Base-by-base conservation (phyloP, 495 filamentous ascomycete genomes). In the Aspergillus conjunctus region DNA sequence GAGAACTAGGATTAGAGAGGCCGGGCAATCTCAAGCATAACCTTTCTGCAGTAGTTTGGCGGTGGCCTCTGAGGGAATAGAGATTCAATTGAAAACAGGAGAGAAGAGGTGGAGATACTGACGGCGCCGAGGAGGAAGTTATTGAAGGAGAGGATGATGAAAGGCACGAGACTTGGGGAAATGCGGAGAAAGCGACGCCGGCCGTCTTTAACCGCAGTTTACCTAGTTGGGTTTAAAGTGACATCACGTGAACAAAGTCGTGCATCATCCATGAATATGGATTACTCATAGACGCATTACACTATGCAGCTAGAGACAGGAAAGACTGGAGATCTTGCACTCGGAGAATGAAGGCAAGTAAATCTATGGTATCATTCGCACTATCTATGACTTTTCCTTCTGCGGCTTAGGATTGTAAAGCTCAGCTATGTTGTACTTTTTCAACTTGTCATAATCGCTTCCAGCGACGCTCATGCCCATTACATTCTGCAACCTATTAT, bases 381-480 rank as follows among this genome's bases (percentile, higher is more conserved):
- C 26, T 2, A 26, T 26, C 26, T 52, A 52, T 22, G 50, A 34
- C 18, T 7, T 17, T 34, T 34, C 39, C 14, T 39, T 26, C 21
- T 37, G 44, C 43, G 58, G 17, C 34, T 37, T 41, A 31, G 63
- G 59, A 9, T 34, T 59, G 30, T 58, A 65, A 22, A 65, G 45
- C 30, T 65, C 63, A 37, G 63, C 63, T 17, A 65, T 21, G 30
- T 62, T 61, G 45, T 58, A 61, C 61, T 57, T 54, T 59, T 68
- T 65, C 37, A 66, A 33, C 48, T 61, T 62, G 53, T 91, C 88
- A 68, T 84, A 93, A 67, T 91, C 87, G 58, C 75, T 73, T 34
- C 78, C 83, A 15, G 91, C 85, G 12, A 92, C 88, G 63, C 88
- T 91, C 82, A 93, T 90, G 6, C 90, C 90, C 66, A 88, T 86